These are phyloP conservation scores for Sporisorium iseilematis-ciliati DNA, from an alignment of 1,284 basidiomycete genomes.

Conservation along the genomic window DNA sequence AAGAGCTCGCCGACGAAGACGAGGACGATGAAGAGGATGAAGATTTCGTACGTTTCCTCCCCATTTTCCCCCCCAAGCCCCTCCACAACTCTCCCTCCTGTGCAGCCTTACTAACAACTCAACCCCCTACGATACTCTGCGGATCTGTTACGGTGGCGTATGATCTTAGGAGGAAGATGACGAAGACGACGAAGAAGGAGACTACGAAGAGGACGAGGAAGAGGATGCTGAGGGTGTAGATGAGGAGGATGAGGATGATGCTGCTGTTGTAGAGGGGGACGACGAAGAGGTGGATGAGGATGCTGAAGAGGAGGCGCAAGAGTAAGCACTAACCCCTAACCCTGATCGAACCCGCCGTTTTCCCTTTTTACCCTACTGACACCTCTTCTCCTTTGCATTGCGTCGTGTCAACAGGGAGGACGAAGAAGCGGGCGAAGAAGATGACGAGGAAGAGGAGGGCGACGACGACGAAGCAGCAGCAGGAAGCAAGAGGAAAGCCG, in stretches of 20 bases:
- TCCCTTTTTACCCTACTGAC: background rate
- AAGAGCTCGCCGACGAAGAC: slow-evolving; percentile 30
- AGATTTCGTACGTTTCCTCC: slow-evolving; percentile 33
- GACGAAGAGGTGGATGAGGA: slow-evolving; percentile 40
- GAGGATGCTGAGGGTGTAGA: slow-evolving; percentile 19
- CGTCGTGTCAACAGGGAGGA: slow-evolving; percentile 12
- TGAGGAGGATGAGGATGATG: slow-evolving; percentile 38
- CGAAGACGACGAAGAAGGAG: slow-evolving; percentile 44
- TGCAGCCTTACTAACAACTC: background rate
- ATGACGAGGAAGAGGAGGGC: slow-evolving; percentile 33
- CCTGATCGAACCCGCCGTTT: too few relatives aligned
- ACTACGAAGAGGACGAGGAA: slow-evolving; percentile 32
- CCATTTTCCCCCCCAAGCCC: background rate
- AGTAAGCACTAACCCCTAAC: slow-evolving; percentile 2
- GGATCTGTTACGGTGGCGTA: background rate
- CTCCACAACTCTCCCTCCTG: background rate
- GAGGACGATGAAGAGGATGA: slow-evolving; percentile 47
- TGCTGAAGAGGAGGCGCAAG: slow-evolving; percentile 39
- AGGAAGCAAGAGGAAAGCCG: slow-evolving; percentile 48
- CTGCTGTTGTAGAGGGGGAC: slow-evolving; percentile 29
- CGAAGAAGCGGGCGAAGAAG: slow-evolving; percentile 21
- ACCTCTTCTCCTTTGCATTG: too few relatives aligned
- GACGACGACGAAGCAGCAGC: slow-evolving; percentile 23
- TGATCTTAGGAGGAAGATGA: slow-evolving; percentile 30
- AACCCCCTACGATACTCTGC: background rate